phyloP scores from a whole-genome alignment of 169 alveolate species.

The Eimeria necatrix region DNA sequence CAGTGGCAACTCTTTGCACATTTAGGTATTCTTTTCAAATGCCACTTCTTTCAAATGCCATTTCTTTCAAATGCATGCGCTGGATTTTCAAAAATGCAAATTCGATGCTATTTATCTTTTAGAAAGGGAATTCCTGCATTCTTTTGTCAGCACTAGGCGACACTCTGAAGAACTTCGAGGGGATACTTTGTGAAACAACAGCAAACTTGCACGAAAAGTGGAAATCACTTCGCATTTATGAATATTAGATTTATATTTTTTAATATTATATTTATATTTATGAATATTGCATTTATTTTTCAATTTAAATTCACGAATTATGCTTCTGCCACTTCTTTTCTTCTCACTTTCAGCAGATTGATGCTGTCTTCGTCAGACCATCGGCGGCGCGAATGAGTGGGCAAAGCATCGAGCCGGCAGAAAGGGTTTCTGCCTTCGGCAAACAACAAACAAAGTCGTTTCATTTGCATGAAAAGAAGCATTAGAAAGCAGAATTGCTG shows the following conservation, averaged over 20 bases:
- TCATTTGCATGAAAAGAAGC: background rate
- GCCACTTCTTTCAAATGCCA: too few relatives aligned
- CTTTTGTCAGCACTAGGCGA: too few relatives aligned
- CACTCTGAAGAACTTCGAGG: background rate
- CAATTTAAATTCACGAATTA: background rate
- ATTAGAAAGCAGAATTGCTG: background rate
- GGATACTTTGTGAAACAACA: too few relatives aligned
- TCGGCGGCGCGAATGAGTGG: slow-evolving; percentile 12
- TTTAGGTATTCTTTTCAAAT: too few relatives aligned
- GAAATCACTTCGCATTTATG: background rate
- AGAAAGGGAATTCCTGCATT: too few relatives aligned
- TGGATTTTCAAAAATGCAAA: too few relatives aligned
- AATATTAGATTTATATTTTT: background rate
- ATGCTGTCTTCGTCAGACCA: slow-evolving; percentile 73
- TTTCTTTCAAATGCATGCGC: too few relatives aligned
- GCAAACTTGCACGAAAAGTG: background rate
- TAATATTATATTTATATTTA: too few relatives aligned
- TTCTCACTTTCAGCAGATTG: slow-evolving; percentile 18
- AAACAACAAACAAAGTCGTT: background rate
- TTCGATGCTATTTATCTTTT: too few relatives aligned
- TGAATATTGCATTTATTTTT: too few relatives aligned
- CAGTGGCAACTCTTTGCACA: too few relatives aligned
- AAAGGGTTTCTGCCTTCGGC: slow-evolving; percentile 72
- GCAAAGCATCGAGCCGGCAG: slow-evolving; percentile 48
- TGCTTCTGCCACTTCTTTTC: background rate